Conservation (phyloP, 2,329 filamentous ascomycete species). For the Plectosphaerella plurivora region DNA sequence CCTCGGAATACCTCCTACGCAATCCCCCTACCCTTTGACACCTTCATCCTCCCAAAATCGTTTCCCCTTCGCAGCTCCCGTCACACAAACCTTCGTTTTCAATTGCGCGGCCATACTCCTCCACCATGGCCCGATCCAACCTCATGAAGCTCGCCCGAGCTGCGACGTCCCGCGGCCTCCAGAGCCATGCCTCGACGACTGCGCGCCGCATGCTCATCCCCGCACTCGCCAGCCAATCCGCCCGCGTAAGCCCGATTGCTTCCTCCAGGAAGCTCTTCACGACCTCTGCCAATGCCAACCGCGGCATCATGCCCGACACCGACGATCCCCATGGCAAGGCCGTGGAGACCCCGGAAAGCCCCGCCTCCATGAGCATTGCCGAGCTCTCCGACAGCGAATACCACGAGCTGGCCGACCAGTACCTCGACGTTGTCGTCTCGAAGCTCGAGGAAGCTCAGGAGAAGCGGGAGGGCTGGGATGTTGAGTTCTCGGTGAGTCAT, state of each 20-base stretch:
- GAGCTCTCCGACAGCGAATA: slow-evolving; percentile 69
- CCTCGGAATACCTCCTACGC: not conserved
- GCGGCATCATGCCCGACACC: slow-evolving; percentile 58
- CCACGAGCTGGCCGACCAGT: slow-evolving; percentile 71
- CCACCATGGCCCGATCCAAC: slow-evolving; percentile 24
- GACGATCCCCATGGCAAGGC: slow-evolving; percentile 45
- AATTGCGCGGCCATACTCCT: not conserved
- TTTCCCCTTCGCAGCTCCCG: not conserved
- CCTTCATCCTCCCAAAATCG: not conserved
- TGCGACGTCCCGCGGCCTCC: slow-evolving; percentile 25
- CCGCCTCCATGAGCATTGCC: slow-evolving; percentile 42
- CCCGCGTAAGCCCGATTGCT: slow-evolving; percentile 12
- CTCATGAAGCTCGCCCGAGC: slow-evolving; percentile 32
- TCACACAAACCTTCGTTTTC: too few species aligned
- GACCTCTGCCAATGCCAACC: slow-evolving; percentile 20
- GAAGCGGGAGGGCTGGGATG: slow-evolving; percentile 69
- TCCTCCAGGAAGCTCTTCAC: slow-evolving; percentile 22
- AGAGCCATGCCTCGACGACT: slow-evolving; percentile 15
- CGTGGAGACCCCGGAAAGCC: slow-evolving; percentile 29
- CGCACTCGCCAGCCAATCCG: slow-evolving; percentile 5
- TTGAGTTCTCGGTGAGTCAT: slow-evolving; percentile 76
- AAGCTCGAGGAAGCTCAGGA: slow-evolving; percentile 74
- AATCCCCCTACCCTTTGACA: not conserved
- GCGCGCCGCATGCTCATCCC: slow-evolving; percentile 3
- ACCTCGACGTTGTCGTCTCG: slow-evolving; percentile 54